A percentile compares a stretch with the other conserved stretches of the same genome.
phyloP scores from a whole-genome alignment of 2,329 filamentous ascomycete genomes.

The Aspergillus neoniger region DNA sequence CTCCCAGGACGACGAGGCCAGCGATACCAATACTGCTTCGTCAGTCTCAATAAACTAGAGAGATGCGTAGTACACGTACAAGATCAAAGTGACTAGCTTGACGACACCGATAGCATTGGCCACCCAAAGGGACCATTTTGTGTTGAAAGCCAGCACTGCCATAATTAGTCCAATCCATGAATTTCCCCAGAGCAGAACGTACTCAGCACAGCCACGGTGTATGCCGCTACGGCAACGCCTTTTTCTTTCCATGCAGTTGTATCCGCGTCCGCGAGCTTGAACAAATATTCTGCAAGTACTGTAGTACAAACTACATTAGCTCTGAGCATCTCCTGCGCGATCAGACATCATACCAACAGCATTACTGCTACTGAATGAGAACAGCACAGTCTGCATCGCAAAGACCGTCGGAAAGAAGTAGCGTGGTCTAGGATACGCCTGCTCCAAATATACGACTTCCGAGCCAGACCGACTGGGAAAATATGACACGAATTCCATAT shows the following conservation, averaged over 20 bases:
- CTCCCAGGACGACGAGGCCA: conserved; percentile 64
- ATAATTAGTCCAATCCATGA: conserved; percentile 8
- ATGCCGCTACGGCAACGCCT: conserved; percentile 65
- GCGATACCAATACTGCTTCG: conserved; percentile 54
- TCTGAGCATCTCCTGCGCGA: not conserved
- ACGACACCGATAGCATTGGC: conserved; percentile 60
- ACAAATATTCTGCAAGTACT: conserved; percentile 66
- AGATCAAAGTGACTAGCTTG: conserved; percentile 64
- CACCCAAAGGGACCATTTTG: conserved; percentile 58
- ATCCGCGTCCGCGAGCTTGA: conserved; percentile 53
- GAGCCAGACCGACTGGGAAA: conserved; percentile 68
- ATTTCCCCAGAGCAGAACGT: conserved; percentile 27
- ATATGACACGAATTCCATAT: conserved; percentile 65
- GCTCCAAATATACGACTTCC: conserved; percentile 69
- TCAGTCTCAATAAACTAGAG: not conserved
- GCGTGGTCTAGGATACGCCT: conserved; percentile 64
- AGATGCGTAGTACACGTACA: conserved; percentile 38
- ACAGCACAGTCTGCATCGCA: conserved; percentile 62
- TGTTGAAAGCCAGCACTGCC: conserved; percentile 55
- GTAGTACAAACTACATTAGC: not conserved
- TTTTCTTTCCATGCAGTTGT: conserved; percentile 66
- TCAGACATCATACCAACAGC: conserved; percentile 51
- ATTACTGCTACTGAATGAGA: conserved; percentile 68
- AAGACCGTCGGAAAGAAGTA: conserved; percentile 67
- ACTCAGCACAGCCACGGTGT: conserved; percentile 61